Base-by-base conservation (phyloP, 139 green algal species). In the Parachlorella kessleri region DNA sequence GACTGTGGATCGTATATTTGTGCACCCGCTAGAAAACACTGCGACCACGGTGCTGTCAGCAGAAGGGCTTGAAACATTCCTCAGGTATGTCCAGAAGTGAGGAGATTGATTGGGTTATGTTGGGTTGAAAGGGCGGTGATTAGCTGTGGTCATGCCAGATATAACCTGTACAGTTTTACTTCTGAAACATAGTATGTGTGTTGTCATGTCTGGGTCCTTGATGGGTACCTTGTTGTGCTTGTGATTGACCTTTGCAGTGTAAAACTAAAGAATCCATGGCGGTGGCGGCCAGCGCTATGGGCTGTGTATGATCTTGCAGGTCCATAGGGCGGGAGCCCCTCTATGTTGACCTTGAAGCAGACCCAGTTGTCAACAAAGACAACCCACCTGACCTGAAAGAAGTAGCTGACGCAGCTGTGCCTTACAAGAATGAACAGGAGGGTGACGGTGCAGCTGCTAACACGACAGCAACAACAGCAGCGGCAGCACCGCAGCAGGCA, bases 11-110 rank as follows among this genome's bases (percentile, higher is more conserved):
- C 59, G 37, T 32, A 66, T 94, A 48, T 92, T 91, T 78, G 84
- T 95, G 69, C 90, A 94, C 66, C 88, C 90, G 0, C 71, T 92
- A n/a, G 82, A 87, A 38, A 94, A 95, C 76, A 89, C 83, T 18
- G 41, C 54, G n/a, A 90, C 79, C 38, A 68, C 89, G 23, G 77
- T 66, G 21, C 76, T 95, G 42, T 81, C 64, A 4, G 69, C 83
- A 1, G 59, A 69, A 5, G 81, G 79, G 0, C 81, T 95, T 40
- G 90, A 91, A 35, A 72, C 78, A 35, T 91, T 88, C 32, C 36
- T 94, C 21, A 79, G 70, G 87, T 92, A 55, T 6, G 81, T 59
- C 21, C n/a, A n/a, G n/a, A n/a, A n/a, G n/a, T n/a, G n/a, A n/a
- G n/a, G n/a, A n/a, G n/a, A n/a, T n/a, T n/a, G n/a, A n/a, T n/a